Conservation (phyloP, 495 filamentous ascomycete species). For the Podospora sp. region DNA sequence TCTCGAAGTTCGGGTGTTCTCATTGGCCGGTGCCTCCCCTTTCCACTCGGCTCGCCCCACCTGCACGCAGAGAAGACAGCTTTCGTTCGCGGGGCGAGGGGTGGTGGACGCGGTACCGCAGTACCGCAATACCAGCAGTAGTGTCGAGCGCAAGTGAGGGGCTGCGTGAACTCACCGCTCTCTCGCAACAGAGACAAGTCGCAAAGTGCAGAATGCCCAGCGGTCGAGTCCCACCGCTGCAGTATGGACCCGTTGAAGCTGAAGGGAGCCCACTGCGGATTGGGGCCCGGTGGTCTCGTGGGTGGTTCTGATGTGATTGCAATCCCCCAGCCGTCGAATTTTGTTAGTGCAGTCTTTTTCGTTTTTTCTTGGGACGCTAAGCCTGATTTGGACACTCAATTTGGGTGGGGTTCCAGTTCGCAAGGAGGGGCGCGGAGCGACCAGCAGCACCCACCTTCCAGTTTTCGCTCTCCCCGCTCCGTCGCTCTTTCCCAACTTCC, state of each 20-base stretch:
- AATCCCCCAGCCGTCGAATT: conserved; percentile 20
- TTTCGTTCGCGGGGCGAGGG: conserved; percentile 15
- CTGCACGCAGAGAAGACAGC: conserved; percentile 15
- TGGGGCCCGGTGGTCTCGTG: neutral
- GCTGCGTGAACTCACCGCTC: conserved; percentile 19
- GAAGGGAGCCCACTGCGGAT: neutral
- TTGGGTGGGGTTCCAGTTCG: conserved; percentile 19
- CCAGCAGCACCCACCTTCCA: conserved; percentile 24
- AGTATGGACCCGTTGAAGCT: no score
- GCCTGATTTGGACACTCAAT: conserved; percentile 14
- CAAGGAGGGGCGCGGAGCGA: conserved; percentile 5
- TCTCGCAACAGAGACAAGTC: conserved; percentile 4
- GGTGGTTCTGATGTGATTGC: conserved; percentile 1
- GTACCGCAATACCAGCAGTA: neutral
- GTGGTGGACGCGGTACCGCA: conserved; percentile 3
- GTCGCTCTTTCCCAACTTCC: conserved; percentile 36
- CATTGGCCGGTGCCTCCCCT: conserved; percentile 16
- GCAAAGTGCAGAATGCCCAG: neutral
- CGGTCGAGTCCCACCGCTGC: neutral
- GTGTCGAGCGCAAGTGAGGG: neutral
- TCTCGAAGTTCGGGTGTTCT: conserved; percentile 5
- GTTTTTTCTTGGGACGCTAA: conserved; percentile 21
- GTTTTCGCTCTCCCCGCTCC: conserved; percentile 37
- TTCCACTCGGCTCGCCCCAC: conserved; percentile 15
- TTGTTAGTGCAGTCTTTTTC: conserved; percentile 20